Evolutionary conservation across 495 filamentous ascomycete genomes (phyloP), one percentile per base, ranked within the genome.

Genomic region (Aspergillus funiculosus): DNA sequence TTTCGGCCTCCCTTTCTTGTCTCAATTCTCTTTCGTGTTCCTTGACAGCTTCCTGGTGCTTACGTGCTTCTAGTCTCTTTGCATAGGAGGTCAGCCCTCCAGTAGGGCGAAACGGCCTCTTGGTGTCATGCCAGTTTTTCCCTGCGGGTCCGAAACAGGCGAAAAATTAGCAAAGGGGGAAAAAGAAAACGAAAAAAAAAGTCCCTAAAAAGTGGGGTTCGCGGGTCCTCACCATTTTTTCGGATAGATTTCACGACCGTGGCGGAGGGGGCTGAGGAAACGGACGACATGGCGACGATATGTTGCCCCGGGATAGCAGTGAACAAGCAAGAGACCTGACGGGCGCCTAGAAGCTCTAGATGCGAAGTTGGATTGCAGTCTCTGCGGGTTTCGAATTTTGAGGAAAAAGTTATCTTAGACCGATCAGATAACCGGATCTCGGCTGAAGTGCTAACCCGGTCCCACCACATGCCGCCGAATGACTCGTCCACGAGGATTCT

Each of bases 21-120:
- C 92, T 95, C 82, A 98, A 82, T 60, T 95, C 89, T 59, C 83
- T 86, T 66, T 97, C 92, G 44, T 83, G 85, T 14, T 89, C 85
- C 69, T 95, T 98, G 49, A 84, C 78, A 2, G 83, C 79, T 1
- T 81, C 74, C 44, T 82, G 69, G 5, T 81, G 77, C 43, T 78
- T 77, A 39, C 84, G 76, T 27, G 75, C 63, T 53, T 79, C 79
- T 24, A 78, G 63, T 27, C 91, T 82, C 60, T 88, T 80, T 49
- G 82, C 80, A 61, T 85, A 98, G 0, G 87, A 80, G 11, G 78
- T 86, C 54, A 87, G 69, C 19, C 86, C 86, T 6, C 81, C 76
- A 29, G 64, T 81, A 3, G 87, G 91, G 5, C 92, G 87, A 64
- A 98, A 97, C n/a, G 91, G 80, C 40, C 82, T 82, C 59, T 85